Conservation (phyloP, 257 asterid species). For the Nemophila menziesii region DNA sequence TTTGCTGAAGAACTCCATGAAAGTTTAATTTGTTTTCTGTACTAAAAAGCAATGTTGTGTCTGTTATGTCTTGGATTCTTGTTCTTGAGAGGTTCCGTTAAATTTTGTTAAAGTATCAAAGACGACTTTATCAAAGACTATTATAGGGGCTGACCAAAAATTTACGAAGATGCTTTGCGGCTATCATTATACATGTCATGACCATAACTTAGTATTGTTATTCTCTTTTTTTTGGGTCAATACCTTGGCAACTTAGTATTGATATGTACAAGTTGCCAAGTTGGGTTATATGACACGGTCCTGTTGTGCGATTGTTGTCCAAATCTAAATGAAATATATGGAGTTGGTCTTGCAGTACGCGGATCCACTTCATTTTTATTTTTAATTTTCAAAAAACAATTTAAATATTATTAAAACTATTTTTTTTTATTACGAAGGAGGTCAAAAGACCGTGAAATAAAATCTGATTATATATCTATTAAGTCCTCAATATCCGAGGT, state of each 20-base stretch:
- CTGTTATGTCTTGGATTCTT: neutral
- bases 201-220: constrained; percentile 1
- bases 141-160: constrained; percentile 5
- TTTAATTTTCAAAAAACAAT: too few relatives aligned
- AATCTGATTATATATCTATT: too few relatives aligned
- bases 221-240: neutral
- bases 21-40: neutral
- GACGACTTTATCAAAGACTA: neutral
- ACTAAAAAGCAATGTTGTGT: constrained; percentile 4
- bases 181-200: constrained; percentile 2
- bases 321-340: too few relatives aligned
- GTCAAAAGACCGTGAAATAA: too few relatives aligned
- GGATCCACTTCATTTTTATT: too few relatives aligned
- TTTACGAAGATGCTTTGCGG: constrained; percentile 2
- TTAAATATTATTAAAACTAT: too few relatives aligned
- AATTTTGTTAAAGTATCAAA: too few relatives aligned
- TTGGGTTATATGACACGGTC: neutral
- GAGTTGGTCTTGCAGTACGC: too few relatives aligned
- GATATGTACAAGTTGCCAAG: neutral
- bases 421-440: too few relatives aligned
- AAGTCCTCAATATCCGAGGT: too few relatives aligned
- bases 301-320: too few relatives aligned
- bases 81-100: neutral
- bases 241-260: too few relatives aligned
- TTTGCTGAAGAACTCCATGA: constrained; percentile 42